These are phyloP conservation scores for Termitomyces sp. DNA, from an alignment of 768 basidiomycete species.

Conservation along the genomic window DNA sequence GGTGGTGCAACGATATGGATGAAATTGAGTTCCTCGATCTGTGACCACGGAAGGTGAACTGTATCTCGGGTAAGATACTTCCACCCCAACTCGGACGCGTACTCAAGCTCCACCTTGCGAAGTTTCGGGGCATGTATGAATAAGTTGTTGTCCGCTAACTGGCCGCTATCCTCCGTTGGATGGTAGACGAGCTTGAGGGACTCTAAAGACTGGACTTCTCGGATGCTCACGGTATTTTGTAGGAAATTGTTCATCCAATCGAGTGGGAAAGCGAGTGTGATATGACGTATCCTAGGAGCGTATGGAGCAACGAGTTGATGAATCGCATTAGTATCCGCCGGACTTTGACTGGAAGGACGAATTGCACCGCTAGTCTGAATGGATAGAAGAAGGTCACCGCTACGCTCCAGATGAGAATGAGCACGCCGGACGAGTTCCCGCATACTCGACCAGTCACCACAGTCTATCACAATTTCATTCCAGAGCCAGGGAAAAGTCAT, in stretches of 20 bases:
- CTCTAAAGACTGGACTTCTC: constrained; percentile 2
- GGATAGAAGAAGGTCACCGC: background rate
- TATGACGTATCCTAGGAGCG: constrained; percentile 2
- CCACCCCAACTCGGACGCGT: background rate
- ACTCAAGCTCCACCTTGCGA: constrained; percentile 4
- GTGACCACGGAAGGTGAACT: constrained; percentile 9
- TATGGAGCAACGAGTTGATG: background rate
- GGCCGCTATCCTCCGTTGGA: background rate
- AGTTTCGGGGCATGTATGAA: constrained; percentile 1
- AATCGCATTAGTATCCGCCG: background rate
- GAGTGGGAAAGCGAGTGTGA: constrained; percentile 8
- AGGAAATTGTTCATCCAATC: constrained; percentile 8
- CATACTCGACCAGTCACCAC: constrained; percentile 4
- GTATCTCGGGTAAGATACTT: background rate
- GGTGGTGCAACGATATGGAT: constrained; percentile 1
- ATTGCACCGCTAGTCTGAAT: background rate
- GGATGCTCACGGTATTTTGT: background rate
- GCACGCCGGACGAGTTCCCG: background rate
- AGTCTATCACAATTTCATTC: constrained; percentile 9
- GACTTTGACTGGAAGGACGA: background rate
- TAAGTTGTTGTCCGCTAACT: background rate
- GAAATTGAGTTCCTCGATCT: constrained; percentile 8
- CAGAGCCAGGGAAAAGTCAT: constrained; percentile 4
- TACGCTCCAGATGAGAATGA: constrained; percentile 1
- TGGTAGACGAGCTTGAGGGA: constrained; percentile 5